phyloP scores from a whole-genome alignment of 805 yeast species.

The Millerago galiae region DNA sequence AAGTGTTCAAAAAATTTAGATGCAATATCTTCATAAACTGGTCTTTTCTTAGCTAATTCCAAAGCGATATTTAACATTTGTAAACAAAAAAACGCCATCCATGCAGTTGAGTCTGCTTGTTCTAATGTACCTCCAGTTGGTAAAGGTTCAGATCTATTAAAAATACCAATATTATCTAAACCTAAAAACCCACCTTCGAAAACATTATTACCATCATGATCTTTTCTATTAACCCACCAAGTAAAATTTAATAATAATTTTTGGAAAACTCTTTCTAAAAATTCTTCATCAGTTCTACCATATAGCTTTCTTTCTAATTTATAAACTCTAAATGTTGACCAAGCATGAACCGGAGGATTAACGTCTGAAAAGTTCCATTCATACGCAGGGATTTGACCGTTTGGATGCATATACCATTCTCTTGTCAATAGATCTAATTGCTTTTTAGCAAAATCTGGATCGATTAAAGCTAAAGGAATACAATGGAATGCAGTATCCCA shows the following conservation, averaged over 20 bases:
- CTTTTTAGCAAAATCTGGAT: conserved; percentile 84
- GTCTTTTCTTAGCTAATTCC: conserved; percentile 78
- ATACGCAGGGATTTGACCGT: conserved; percentile 95
- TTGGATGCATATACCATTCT: conserved; percentile 98
- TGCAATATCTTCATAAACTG: conserved; percentile 89
- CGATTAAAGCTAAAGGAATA: conserved; percentile 87
- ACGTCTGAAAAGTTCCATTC: conserved; percentile 96
- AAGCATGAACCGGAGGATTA: conserved; percentile 97
- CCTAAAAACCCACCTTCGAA: conserved; percentile 95
- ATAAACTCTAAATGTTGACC: conserved; percentile 86
- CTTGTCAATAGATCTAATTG: conserved; percentile 81
- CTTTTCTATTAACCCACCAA: conserved; percentile 97
- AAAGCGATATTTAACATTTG: conserved; percentile 90
- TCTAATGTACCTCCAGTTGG: conserved; percentile 89
- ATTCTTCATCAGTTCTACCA: conserved; percentile 73
- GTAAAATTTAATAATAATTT: conserved; percentile 83
- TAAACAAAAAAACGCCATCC: conserved; percentile 92
- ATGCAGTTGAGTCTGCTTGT: conserved; percentile 94
- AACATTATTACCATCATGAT: conserved; percentile 76
- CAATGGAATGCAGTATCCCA: conserved; percentile 98
- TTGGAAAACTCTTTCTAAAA: conserved; percentile 89
- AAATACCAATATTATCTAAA: conserved; percentile 85
- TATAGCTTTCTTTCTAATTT: conserved; percentile 82
- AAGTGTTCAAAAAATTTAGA: conserved; percentile 93
- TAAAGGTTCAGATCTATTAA: conserved; percentile 86